Evolutionary conservation across 169 alveolate species (phyloP), one percentile per base, ranked within the genome.

Genomic region (Eimeria zaria): DNA sequence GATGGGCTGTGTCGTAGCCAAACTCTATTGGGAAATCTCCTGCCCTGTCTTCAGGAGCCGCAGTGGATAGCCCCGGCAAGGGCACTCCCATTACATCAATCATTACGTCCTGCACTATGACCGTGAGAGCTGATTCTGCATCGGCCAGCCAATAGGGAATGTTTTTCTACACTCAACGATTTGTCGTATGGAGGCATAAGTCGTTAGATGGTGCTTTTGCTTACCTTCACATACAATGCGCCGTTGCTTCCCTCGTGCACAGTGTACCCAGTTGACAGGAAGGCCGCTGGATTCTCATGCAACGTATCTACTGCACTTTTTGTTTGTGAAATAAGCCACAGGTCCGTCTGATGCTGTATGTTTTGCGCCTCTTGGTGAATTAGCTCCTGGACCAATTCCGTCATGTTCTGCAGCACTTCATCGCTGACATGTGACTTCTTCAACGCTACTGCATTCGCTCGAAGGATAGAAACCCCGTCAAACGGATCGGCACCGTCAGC

Each of bases 401-500:
- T 48, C 58, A 85, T 36, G 39, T 24, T 60, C 92, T 55, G 39
- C 33, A 85, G 55, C 78, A 60, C 58, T 46, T 85, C 92, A 44
- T 46, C 60, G 92, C 92, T 60, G 58, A 85, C 36, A 62, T 55
- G 58, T n/a, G 74, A 58, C 39, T 33, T 36, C 92, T 58, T 85
- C 51, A 85, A 41, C n/a, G 78, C 51, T 36, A 60, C 39, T 36
- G 92, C 92, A 60, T 85, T 85, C 30, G 92, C 92, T 60, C 92
- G 92, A 24, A 85, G 92, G 60, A 58, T 55, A 6, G 92, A 55
- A 55, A 85, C 92, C 27, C 92, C 80, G 7, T 24, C 44, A 41
- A 85, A 85, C 41, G 92, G 92, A 48, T 85, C 92, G 18, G 74
- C 92, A 14, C 92, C 92, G 1, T 85, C 80, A 12, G 92, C 55